Conservation (phyloP, 2,329 filamentous ascomycete species). For the Microcyclosporella mali region DNA sequence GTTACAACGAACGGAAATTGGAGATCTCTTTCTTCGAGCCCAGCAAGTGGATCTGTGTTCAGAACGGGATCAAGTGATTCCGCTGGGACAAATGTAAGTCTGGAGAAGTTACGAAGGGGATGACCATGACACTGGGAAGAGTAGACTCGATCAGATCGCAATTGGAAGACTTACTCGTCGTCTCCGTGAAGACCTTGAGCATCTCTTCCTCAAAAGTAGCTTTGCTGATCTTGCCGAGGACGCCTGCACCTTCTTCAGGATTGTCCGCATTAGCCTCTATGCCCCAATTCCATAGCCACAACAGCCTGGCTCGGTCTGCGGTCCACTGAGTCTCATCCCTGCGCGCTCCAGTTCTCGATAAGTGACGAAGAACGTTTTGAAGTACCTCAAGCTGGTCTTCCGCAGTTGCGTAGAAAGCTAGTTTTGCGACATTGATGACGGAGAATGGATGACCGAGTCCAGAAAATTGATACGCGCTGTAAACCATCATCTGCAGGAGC, state of each 20-base stretch:
- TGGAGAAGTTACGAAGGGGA: background rate
- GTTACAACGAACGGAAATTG: constrained; percentile 18
- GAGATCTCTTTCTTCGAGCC: constrained; percentile 13
- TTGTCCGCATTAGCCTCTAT: constrained; percentile 39
- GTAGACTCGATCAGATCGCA: background rate
- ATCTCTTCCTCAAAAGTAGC: constrained; percentile 64
- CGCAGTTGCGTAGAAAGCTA: constrained; percentile 58
- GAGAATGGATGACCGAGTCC: constrained; percentile 38
- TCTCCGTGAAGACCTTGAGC: constrained; percentile 57
- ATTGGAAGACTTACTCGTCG: constrained; percentile 27
- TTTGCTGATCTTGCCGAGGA: constrained; percentile 52
- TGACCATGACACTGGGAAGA: background rate
- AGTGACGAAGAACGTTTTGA: constrained; percentile 51
- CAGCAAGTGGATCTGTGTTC: constrained; percentile 18
- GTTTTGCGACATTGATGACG: constrained; percentile 45
- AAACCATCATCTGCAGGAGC: constrained; percentile 58
- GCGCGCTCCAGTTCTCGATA: constrained; percentile 41
- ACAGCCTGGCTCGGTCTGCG: constrained; percentile 54
- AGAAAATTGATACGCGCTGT: constrained; percentile 41
- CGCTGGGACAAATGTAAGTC: constrained; percentile 19
- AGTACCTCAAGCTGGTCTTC: constrained; percentile 59
- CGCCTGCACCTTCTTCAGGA: constrained; percentile 40
- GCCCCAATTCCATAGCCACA: constrained; percentile 72
- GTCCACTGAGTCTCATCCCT: constrained; percentile 59
- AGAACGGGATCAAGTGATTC: constrained; percentile 21